Base-by-base conservation (phyloP, 1,284 basidiomycete species). In the Limonomyces culmigenus region DNA sequence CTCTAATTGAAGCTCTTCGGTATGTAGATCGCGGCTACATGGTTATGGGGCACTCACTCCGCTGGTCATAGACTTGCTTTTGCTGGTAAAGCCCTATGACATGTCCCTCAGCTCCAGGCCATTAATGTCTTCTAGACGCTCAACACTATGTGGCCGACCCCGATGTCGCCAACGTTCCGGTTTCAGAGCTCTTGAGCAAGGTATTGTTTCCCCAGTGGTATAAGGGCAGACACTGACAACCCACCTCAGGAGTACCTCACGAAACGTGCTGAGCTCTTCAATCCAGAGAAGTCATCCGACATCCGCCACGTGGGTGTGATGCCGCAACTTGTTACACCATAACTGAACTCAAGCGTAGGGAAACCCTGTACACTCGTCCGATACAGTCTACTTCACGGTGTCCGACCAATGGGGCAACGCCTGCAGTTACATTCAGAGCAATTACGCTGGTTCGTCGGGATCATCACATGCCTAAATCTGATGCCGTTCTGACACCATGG, bases 371-470 rank as follows among this genome's bases (percentile, higher is more conserved):
- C 70, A 77, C 42, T 83, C 79, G 1, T 85, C 80, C 3, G 92
- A 98, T 54, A 97, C 93, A 0, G 88, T 96, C 27, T 96, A 92
- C 56, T 91, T 96, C 49, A 71, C 83, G 15, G 81, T 87, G 2
- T 68, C 79, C 4, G 88, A 92, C 50, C 72, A 80, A 48, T 81
- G 84, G 68, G 91, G 91, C 3, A 95, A 96, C 52, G 84, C 87
- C 2, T 93, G 88, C 55, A 91, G 85, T 43, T 95, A 80, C 53
- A 97, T 97, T 42, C 85, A 89, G 53, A 89, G 85, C 45, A 93
- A 92, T 53, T 93, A 87, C 52, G 72, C 75, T 41, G 80, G 79
- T 77, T 32, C 39, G 67, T 44, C 5, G 18, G 4, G 3, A 27
- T 14, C 13, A 25, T 39, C 14, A 25, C 4, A 23, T 5, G 30